A percentile compares a stretch with the other conserved stretches of the same genome.
Conservation (phyloP, 2,329 filamentous ascomycete species). For the Sporothrix brunneoviolacea region DNA sequence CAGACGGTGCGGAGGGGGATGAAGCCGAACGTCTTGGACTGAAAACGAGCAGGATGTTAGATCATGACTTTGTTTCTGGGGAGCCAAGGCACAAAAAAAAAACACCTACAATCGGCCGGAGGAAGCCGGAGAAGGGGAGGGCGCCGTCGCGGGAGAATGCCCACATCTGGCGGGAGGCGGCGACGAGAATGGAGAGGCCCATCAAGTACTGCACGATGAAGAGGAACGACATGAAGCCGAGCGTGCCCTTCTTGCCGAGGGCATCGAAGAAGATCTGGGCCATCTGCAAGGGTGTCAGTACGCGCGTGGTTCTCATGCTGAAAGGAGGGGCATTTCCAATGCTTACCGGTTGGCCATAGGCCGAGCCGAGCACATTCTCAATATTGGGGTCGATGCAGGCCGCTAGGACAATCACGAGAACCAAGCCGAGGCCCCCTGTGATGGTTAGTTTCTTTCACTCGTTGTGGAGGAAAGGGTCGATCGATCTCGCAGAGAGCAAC, state of each 20-base stretch:
- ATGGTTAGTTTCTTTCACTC: too few species aligned
- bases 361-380: conserved; percentile 37
- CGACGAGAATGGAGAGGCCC: conserved; percentile 51
- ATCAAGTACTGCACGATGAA: conserved; percentile 58
- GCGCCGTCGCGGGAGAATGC: conserved; percentile 57
- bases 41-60: background rate
- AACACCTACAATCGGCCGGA: conserved; percentile 40
- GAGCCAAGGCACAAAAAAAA: background rate
- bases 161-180: conserved; percentile 55
- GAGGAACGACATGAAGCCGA: conserved; percentile 52
- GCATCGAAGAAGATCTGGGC: conserved; percentile 54
- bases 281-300: conserved; percentile 18
- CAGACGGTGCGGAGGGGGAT: conserved; percentile 52
- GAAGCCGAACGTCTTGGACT: conserved; percentile 44
- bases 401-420: conserved; percentile 51
- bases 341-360: conserved; percentile 46
- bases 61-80: background rate
- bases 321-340: too few species aligned
- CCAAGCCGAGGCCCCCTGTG: conserved; percentile 47
- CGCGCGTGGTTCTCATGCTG: too few species aligned
- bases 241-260: conserved; percentile 50
- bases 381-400: conserved; percentile 50
- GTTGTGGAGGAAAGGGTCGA: too few species aligned
- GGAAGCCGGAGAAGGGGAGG: conserved; percentile 52
- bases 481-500: background rate